These are phyloP conservation scores for Hyphodiscus hymeniophilus DNA, from an alignment of 495 filamentous ascomycete genomes.

Conservation along the genomic window DNA sequence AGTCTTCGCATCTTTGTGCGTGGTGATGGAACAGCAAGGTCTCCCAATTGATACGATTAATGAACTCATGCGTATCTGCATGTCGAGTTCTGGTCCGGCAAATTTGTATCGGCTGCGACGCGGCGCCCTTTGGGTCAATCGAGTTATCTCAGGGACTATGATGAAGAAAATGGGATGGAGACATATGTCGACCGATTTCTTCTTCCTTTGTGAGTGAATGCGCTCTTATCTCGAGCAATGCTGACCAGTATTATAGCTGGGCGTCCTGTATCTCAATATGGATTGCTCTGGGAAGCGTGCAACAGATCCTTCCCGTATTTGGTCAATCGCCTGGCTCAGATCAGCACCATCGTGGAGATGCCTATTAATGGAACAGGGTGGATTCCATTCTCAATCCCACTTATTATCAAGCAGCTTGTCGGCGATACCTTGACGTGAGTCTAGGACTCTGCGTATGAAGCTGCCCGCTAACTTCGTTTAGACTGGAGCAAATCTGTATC, in stretches of 20 bases:
- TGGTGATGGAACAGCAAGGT: conserved; percentile 3
- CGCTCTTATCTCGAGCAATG: not conserved
- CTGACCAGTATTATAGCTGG: not conserved
- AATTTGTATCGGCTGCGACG: conserved; percentile 5
- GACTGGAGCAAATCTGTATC: not conserved
- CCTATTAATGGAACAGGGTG: not conserved
- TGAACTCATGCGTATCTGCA: conserved; percentile 5
- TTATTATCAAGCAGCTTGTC: conserved; percentile 4
- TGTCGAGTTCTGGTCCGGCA: conserved; percentile 3
- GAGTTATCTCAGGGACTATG: conserved; percentile 1
- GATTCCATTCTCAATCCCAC: conserved; percentile 6
- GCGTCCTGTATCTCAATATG: conserved; percentile 6
- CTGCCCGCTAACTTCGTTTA: not conserved
- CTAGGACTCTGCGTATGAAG: not conserved
- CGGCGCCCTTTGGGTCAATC: conserved; percentile 7
- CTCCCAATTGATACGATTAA: conserved; percentile 3
- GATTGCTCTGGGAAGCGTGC: conserved; percentile 2
- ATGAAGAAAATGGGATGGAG: conserved; percentile 3
- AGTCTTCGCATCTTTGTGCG: conserved; percentile 4
- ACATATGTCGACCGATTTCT: conserved; percentile 2
- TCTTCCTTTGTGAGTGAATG: not conserved
- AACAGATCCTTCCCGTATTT: conserved; percentile 1
- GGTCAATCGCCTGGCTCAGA: not conserved
- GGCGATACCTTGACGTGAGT: conserved; percentile 8
- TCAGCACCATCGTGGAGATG: not conserved